Percentiles rank a stretch among this genome's conserved stretches.
phyloP scores from a whole-genome alignment of 495 filamentous ascomycete genomes.

The Neurospora sublineolata region DNA sequence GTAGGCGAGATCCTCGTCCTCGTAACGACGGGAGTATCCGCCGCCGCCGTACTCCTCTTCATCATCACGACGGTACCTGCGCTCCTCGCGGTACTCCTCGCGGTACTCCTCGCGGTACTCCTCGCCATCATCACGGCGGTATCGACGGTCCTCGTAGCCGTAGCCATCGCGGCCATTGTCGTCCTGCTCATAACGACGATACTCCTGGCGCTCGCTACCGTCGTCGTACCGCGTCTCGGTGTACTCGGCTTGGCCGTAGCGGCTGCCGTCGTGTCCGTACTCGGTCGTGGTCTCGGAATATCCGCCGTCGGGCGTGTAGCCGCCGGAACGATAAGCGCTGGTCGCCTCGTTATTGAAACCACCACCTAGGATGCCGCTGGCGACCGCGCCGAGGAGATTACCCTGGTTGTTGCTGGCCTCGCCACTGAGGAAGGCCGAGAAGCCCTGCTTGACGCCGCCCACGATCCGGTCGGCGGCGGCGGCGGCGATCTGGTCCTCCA shows the following conservation, averaged over 20 bases:
- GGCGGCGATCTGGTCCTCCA: constrained; percentile 35
- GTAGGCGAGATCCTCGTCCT: constrained; percentile 1
- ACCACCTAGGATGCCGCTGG: constrained; percentile 36
- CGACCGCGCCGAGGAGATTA: constrained; percentile 29
- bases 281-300: constrained; percentile 33
- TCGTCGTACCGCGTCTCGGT: constrained; percentile 29
- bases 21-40: constrained; percentile 1
- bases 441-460: constrained; percentile 31
- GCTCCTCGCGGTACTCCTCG: constrained; percentile 7
- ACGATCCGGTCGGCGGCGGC: constrained; percentile 36
- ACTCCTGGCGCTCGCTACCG: constrained; percentile 35
- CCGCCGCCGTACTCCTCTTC: background rate
- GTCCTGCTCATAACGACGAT: constrained; percentile 31
- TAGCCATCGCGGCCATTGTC: constrained; percentile 22
- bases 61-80: background rate
- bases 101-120: constrained; percentile 8
- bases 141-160: constrained; percentile 26
- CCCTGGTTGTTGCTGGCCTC: constrained; percentile 26
- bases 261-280: constrained; percentile 32
- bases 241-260: constrained; percentile 38
- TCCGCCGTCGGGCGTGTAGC: constrained; percentile 27
- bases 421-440: constrained; percentile 22
- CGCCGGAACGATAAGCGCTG: constrained; percentile 27
- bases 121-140: constrained; percentile 15
- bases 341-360: constrained; percentile 31